A percentile compares a stretch with the other conserved stretches of the same genome.
Evolutionary conservation across 371 early-diverging fungal genomes (phyloP).

Genomic region (Nematocida sp.): DNA sequence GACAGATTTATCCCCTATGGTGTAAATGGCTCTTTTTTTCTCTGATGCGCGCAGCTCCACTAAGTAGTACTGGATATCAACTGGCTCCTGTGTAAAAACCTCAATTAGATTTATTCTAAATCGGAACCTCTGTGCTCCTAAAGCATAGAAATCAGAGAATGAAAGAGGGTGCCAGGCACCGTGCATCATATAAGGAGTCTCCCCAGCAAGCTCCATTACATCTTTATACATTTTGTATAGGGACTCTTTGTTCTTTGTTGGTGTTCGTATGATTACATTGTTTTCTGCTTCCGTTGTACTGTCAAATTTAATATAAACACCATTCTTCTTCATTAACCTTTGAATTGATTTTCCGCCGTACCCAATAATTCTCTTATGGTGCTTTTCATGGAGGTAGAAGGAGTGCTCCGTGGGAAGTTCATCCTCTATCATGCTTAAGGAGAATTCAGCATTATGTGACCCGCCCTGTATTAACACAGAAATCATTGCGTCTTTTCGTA

Average conservation of each 20-base stretch:
- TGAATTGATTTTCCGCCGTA: conserved; percentile 87
- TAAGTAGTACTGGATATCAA: conserved; percentile 38
- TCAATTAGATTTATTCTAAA: conserved; percentile 5
- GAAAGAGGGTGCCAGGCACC: conserved; percentile 42
- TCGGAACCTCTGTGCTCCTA: conserved; percentile 16
- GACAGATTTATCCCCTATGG: conserved; percentile 4
- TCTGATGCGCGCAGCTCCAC: background rate
- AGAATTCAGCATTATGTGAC: conserved; percentile 32
- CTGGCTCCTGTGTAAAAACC: conserved; percentile 35
- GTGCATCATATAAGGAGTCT: conserved; percentile 8
- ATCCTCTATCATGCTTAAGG: conserved; percentile 58
- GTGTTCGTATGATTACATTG: conserved; percentile 69
- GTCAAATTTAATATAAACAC: conserved; percentile 83
- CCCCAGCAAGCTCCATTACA: conserved; percentile 60
- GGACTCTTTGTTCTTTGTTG: conserved; percentile 62
- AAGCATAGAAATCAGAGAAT: conserved; percentile 57
- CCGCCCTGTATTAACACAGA: conserved; percentile 48
- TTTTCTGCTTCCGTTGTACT: conserved; percentile 31
- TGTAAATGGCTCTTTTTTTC: background rate
- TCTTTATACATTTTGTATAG: conserved; percentile 65
- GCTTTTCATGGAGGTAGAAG: conserved; percentile 80
- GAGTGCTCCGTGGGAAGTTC: conserved; percentile 61
- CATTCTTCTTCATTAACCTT: conserved; percentile 85
- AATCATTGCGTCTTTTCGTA: conserved; percentile 28
- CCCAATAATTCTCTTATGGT: conserved; percentile 87